These are phyloP conservation scores for Trichoderma koningiopsis DNA, from an alignment of 2,329 filamentous ascomycete genomes.

Conservation along the genomic window DNA sequence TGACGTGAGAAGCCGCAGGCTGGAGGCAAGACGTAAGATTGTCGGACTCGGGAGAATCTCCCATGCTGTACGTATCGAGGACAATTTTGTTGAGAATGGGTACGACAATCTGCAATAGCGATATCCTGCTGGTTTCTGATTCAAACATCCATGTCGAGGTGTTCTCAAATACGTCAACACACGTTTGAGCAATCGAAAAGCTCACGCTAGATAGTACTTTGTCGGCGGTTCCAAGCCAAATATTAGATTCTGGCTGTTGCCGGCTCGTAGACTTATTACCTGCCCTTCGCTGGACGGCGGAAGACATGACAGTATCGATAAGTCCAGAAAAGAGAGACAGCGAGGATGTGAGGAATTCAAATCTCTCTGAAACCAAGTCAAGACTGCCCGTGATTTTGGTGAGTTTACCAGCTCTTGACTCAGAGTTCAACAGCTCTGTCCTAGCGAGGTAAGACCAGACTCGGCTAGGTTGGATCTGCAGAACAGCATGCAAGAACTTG, in stretches of 20 bases:
- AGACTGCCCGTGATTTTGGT: slow-evolving; percentile 77
- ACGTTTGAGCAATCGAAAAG: slow-evolving; percentile 70
- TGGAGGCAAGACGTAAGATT: slow-evolving; percentile 64
- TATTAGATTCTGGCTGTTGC: slow-evolving; percentile 51
- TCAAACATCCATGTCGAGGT: slow-evolving; percentile 84
- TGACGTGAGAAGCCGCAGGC: slow-evolving; percentile 72
- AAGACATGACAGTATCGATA: slow-evolving; percentile 72
- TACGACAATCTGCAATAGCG: slow-evolving; percentile 69
- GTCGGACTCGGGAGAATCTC: slow-evolving; percentile 54
- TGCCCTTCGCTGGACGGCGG: slow-evolving; percentile 67
- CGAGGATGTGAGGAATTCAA: slow-evolving; percentile 74
- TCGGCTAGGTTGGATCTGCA: slow-evolving; percentile 75
- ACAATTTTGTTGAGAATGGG: slow-evolving; percentile 72
- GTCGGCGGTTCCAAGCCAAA: slow-evolving; percentile 75
- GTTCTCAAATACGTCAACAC: slow-evolving; percentile 84
- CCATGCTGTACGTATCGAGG: slow-evolving; percentile 72
- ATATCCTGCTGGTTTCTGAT: slow-evolving; percentile 65
- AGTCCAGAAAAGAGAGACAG: slow-evolving; percentile 74
- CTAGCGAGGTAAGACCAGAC: slow-evolving; percentile 89
- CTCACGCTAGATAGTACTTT: slow-evolving; percentile 73
- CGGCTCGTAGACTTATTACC: slow-evolving; percentile 52
- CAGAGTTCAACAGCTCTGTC: slow-evolving; percentile 75
- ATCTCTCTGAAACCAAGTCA: slow-evolving; percentile 75
- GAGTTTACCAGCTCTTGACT: slow-evolving; percentile 75
- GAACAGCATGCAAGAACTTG: slow-evolving; percentile 74